Base-by-base conservation (phyloP, 2,329 filamentous ascomycete genomes). In the Fusarium sp. region DNA sequence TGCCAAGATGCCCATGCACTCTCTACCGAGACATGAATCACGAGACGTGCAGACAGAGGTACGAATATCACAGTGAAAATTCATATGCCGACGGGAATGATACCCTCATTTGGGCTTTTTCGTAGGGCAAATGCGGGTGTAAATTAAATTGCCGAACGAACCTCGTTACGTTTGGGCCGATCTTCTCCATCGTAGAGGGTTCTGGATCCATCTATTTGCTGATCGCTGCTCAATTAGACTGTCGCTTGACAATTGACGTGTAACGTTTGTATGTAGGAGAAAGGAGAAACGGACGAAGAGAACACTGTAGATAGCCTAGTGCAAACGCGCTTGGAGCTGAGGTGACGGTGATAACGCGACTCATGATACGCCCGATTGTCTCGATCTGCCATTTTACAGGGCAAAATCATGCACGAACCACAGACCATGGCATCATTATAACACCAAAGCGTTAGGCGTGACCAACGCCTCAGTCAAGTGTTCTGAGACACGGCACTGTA, bases 401-500 rank as follows among this genome's bases (percentile, higher is more conserved):
- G 48, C 24, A 20, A 20, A 25, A 20, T 18, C 24, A 52, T 13
- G 49, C 9, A 14, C 37, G 12, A 13, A 16, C 34, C 46, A 49
- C 47, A 51, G 14, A 51, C 20, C 20, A 34, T 41, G 18, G n/a
- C 32, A 52, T 20, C 18, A 37, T 13, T 8, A 27, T 9, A 53
- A n/a, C 24, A 22, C 37, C 49, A 53, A 53, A 53, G 34, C 49
- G 49, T 53, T 48, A 14, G 18, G 9, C 25, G 32, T 42, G 57
- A 54, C 40, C 22, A 14, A 30, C 30, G 60, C 60, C 45, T 30
- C 52, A 65, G 10, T 8, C 11, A 22, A 6, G 27, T 20, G 13
- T 55, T 55, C 18, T 27, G 20, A 29, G 22, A 12, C 16, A 46
- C 41, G 58, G 47, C 60, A 63, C 41, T 25, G 41, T 29, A 37